These are phyloP conservation scores for Torulaspora globosa DNA, from an alignment of 1,139 yeast genomes.

Conservation along the genomic window DNA sequence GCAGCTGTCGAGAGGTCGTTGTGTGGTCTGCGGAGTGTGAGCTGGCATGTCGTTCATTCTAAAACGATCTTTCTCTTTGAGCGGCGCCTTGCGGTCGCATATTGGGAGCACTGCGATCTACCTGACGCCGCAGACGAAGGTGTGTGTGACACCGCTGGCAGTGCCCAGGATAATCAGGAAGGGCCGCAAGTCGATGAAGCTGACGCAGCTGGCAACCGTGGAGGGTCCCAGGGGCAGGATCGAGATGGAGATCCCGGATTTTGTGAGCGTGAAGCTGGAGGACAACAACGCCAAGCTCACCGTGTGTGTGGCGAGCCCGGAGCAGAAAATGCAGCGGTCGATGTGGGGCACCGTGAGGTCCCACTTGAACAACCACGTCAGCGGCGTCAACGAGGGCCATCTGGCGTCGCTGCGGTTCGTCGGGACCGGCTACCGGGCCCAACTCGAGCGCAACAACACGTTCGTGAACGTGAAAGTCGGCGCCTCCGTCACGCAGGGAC, in stretches of 20 bases:
- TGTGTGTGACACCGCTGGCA: conserved; percentile 38
- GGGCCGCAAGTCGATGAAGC: conserved; percentile 56
- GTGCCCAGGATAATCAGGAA: conserved; percentile 56
- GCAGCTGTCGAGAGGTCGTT: not conserved
- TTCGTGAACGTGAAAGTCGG: conserved; percentile 78
- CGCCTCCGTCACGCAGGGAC: conserved; percentile 65
- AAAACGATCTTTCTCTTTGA: conserved; percentile 38
- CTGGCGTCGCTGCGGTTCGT: conserved; percentile 81
- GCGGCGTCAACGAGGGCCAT: conserved; percentile 93
- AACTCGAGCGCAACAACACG: conserved; percentile 51
- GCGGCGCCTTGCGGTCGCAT: conserved; percentile 42
- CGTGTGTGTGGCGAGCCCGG: conserved; percentile 56
- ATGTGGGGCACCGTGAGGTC: conserved; percentile 97
- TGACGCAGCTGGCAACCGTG: conserved; percentile 62
- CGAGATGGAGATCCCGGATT: conserved; percentile 64
- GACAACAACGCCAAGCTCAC: conserved; percentile 41
- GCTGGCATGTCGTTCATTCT: conserved; percentile 8
- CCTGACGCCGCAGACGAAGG: conserved; percentile 50
- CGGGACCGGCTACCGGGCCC: conserved; percentile 96
- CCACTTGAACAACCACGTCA: conserved; percentile 66
- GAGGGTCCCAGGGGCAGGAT: conserved; percentile 79
- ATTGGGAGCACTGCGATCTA: conserved; percentile 60
- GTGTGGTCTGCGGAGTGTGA: not conserved
- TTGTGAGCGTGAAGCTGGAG: conserved; percentile 45
- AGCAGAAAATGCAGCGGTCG: conserved; percentile 65